Evolutionary conservation across 371 early-diverging fungal genomes (phyloP), one percentile per base, ranked within the genome.

Genomic region (Zychaea mexicana): DNA sequence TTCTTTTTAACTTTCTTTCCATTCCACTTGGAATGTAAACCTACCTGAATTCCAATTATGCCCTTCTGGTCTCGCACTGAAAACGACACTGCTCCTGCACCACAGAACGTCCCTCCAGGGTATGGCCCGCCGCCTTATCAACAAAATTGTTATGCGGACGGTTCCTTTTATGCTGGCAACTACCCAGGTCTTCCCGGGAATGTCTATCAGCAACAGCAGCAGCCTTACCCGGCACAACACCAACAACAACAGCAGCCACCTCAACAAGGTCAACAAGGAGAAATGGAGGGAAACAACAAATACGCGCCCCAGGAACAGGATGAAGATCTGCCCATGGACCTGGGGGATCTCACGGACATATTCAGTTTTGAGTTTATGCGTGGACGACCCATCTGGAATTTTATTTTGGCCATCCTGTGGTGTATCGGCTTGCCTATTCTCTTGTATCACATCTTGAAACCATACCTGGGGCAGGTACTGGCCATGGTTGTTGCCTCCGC

Each of bases 401-500:
- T 77, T 32, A 60, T 77, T 22, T 60, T 77, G 7, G 77, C 77
- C 10, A 67, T 77, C 24, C 47, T 77, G 8, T 77, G 77, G 77
- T 71, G 69, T 27, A 73, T 77, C 31, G 77, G 77, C 3, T 28
- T 77, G n/a, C 77, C 77, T 21, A 73, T 77, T 28, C 47, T 77
- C 17, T 21, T 77, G 17, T 77, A 69, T 45, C 68, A 73, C 24
- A 42, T 77, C 22, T 52, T 77, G 27, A 57, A 62, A 30, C 74
- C 73, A 8, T 60, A 58, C 30, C 36, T 77, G 13, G 74, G 74
- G 7, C 77, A 77, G 66, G 71, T 77, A 3, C 38, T 71, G n/a
- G 73, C 74, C 7, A 77, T 77, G 77, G 68, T 77, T 7, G 65
- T 73, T 15, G 77, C 77, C 2, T 61, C 77, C 2, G 67, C 67